A percentile compares a stretch with the other conserved stretches of the same genome.
Conservation (phyloP, 169 alveolate genomes). For the Babesia bovis region DNA sequence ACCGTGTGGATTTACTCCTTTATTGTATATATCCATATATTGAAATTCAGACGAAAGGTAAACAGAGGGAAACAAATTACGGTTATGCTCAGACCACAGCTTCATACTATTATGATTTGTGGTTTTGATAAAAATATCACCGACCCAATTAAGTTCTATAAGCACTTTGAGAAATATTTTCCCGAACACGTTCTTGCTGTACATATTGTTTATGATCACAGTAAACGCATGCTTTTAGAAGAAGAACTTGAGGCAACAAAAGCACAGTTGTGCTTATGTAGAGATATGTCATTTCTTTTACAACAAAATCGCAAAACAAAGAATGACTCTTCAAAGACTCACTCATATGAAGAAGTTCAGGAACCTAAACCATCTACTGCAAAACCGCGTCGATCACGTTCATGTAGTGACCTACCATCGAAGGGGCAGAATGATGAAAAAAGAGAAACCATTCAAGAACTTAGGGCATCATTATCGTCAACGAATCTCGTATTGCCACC, state of each 20-base stretch:
- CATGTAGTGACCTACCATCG: not conserved
- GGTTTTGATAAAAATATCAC: constrained; percentile 57
- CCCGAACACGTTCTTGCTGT: constrained; percentile 61
- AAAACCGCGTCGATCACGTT: constrained; percentile 7
- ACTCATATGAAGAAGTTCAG: not conserved
- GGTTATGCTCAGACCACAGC: constrained; percentile 65
- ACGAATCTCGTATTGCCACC: constrained; percentile 1
- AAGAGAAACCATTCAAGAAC: not conserved
- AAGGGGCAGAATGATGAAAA: not conserved
- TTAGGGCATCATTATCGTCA: constrained; percentile 1
- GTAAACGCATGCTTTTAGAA: constrained; percentile 53
- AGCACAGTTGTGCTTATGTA: constrained; percentile 35
- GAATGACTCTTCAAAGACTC: not conserved
- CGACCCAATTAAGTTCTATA: constrained; percentile 37
- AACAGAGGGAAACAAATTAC: constrained; percentile 58
- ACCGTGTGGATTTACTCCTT: constrained; percentile 63
- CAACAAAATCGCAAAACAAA: not conserved
- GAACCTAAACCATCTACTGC: not conserved
- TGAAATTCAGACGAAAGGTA: constrained; percentile 27
- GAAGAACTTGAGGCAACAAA: constrained; percentile 40
- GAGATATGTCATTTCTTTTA: constrained; percentile 15
- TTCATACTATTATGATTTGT: constrained; percentile 60
- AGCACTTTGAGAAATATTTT: constrained; percentile 52
- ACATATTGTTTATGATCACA: constrained; percentile 53
- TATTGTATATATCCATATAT: constrained; percentile 45